Evolutionary conservation across 2,329 filamentous ascomycete genomes (phyloP).

Genomic region (Ceratocystis eucalypticola): DNA sequence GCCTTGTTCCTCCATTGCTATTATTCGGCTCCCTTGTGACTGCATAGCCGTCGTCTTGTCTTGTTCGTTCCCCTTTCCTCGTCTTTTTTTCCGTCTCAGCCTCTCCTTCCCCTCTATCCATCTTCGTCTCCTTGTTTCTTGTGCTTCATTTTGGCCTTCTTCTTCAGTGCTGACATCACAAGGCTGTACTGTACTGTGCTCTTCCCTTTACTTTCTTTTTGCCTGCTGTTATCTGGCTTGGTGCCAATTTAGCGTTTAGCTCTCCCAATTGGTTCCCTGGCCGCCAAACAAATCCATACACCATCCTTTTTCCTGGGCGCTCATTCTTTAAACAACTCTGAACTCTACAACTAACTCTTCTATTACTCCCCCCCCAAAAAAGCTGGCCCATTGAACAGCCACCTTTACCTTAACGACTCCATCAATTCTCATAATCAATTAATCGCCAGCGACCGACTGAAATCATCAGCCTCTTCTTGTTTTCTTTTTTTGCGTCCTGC

Average conservation of each 20-base stretch:
- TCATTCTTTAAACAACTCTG: slow-evolving; percentile 7
- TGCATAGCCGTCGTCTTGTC: background rate
- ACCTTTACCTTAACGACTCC: slow-evolving; percentile 2
- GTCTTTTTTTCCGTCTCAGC: background rate
- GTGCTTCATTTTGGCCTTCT: background rate
- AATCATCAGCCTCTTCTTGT: background rate
- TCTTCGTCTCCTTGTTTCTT: background rate
- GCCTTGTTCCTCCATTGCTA: background rate
- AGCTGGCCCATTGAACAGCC: slow-evolving; percentile 17
- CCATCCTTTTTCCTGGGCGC: slow-evolving; percentile 6
- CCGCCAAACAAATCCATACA: background rate
- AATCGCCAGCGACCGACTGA: background rate
- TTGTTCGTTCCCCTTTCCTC: background rate
- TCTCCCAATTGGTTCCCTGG: slow-evolving; percentile 8
- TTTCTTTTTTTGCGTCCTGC: background rate
- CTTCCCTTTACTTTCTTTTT: background rate
- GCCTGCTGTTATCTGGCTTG: background rate
- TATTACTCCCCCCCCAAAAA: background rate
- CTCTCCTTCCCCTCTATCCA: background rate
- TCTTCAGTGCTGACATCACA: background rate
- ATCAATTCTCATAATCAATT: background rate
- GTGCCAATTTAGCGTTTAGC: background rate
- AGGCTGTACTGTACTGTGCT: background rate
- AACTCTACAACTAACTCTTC: slow-evolving; percentile 4
- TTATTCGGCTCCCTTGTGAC: background rate